These are phyloP conservation scores for Kwoniella sp. DNA, from an alignment of 768 basidiomycete genomes.

Conservation along the genomic window DNA sequence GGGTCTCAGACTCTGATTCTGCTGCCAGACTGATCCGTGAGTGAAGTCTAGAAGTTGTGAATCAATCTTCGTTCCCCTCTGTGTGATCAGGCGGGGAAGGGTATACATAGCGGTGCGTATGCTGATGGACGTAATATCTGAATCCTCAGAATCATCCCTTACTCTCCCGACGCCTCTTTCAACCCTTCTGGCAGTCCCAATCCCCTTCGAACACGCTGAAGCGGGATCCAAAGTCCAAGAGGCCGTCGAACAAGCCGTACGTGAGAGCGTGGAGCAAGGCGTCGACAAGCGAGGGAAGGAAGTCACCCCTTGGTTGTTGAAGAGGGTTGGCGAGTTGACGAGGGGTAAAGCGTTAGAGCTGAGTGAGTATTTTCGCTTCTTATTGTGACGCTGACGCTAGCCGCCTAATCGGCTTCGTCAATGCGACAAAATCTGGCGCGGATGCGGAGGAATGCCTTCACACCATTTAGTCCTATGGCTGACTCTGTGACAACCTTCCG, in stretches of 20 bases:
- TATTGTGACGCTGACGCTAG: no score
- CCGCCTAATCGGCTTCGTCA: no score
- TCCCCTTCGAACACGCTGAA: conserved; percentile 73
- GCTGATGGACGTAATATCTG: no score
- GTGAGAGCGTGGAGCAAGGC: conserved; percentile 78
- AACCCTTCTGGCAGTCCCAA: conserved; percentile 82
- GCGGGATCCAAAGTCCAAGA: conserved; percentile 71
- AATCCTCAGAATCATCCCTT: conserved; percentile 70
- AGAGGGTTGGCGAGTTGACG: conserved; percentile 78
- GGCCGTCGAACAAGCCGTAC: conserved; percentile 79
- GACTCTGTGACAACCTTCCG: no score
- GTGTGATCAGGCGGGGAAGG: no score
- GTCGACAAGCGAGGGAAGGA: conserved; percentile 80
- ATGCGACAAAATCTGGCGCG: no score
- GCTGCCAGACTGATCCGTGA: conserved; percentile 66
- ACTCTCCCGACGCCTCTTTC: conserved; percentile 75
- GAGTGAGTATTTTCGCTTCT: conserved; percentile 60
- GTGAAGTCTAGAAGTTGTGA: no score
- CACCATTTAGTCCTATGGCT: no score
- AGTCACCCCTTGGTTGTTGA: conserved; percentile 90
- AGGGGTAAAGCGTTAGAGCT: conserved; percentile 71
- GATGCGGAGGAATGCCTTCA: no score
- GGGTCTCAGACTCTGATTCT: conserved; percentile 63
- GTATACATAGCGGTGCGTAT: no score
- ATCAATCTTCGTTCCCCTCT: no score